Percentiles rank a stretch among this genome's conserved stretches.
Evolutionary conservation across 2,329 filamentous ascomycete species (phyloP).

Genomic region (Diaporthe sp.): DNA sequence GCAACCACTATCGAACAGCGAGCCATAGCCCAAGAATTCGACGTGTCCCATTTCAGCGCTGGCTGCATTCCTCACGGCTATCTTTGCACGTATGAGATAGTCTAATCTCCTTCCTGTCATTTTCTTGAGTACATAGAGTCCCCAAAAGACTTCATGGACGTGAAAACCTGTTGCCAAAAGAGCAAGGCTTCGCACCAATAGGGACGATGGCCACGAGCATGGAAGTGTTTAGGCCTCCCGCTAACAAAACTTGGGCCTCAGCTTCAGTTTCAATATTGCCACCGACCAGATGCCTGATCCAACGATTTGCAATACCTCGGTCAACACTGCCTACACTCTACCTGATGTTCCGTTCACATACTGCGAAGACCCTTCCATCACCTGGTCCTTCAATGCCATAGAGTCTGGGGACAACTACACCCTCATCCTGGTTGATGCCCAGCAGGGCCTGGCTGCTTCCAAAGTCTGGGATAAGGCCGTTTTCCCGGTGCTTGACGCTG

Average conservation of each 20-base stretch:
- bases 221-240: background rate
- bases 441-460: background rate
- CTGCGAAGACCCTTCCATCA: slow-evolving; percentile 61
- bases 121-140: background rate
- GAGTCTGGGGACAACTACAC: slow-evolving; percentile 2
- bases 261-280: slow-evolving; percentile 42
- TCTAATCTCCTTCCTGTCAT: slow-evolving; percentile 36
- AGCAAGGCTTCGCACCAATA: background rate
- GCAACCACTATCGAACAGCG: slow-evolving; percentile 43
- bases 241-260: background rate
- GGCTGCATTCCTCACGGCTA: slow-evolving; percentile 48
- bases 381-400: slow-evolving; percentile 42
- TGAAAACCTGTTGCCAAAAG: background rate
- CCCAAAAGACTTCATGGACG: background rate
- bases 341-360: slow-evolving; percentile 61
- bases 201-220: background rate
- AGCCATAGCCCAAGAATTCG: slow-evolving; percentile 44
- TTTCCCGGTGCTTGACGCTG: background rate
- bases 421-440: background rate
- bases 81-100: slow-evolving; percentile 46
- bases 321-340: slow-evolving; percentile 52
- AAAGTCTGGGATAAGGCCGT: slow-evolving; percentile 16
- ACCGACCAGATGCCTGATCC: slow-evolving; percentile 40
- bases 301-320: slow-evolving; percentile 38
- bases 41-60: slow-evolving; percentile 48